These are phyloP conservation scores for Sclerotinia glacialis DNA, from an alignment of 2,329 filamentous ascomycete genomes.

Conservation along the genomic window DNA sequence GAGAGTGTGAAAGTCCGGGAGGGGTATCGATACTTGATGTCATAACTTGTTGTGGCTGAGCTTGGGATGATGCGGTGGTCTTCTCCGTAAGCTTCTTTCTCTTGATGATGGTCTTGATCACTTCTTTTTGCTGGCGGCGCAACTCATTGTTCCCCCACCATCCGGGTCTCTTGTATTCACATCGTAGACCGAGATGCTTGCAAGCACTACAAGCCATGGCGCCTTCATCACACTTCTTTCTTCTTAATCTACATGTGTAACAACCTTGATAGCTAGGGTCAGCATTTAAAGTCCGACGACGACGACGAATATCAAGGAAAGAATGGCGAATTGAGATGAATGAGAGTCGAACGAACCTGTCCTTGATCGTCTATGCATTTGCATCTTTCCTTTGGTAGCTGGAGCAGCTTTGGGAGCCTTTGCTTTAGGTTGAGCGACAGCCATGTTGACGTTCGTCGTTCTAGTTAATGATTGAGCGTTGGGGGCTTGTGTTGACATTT, in stretches of 20 bases:
- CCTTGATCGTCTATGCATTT: slow-evolving; percentile 91
- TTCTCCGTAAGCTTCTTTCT: slow-evolving; percentile 93
- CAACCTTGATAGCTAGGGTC: slow-evolving; percentile 48
- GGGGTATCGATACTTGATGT: slow-evolving; percentile 58
- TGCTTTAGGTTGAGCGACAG: slow-evolving; percentile 58
- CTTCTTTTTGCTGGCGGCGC: slow-evolving; percentile 82
- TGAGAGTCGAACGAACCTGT: slow-evolving; percentile 66
- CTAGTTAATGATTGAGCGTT: slow-evolving; percentile 47
- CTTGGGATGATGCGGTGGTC: slow-evolving; percentile 53
- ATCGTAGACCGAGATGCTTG: slow-evolving; percentile 72
- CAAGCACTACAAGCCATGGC: slow-evolving; percentile 61
- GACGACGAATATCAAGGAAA: slow-evolving; percentile 40
- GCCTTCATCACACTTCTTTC: slow-evolving; percentile 69
- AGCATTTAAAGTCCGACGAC: slow-evolving; percentile 48
- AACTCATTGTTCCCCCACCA: slow-evolving; percentile 97
- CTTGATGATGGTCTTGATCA: slow-evolving; percentile 97
- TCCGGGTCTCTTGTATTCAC: slow-evolving; percentile 93
- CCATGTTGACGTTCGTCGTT: slow-evolving; percentile 48
- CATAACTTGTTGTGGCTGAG: slow-evolving; percentile 50
- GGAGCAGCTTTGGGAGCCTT: slow-evolving; percentile 56
- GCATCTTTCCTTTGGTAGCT: slow-evolving; percentile 66
- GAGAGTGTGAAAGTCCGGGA: slow-evolving; percentile 75
- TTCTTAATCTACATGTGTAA: slow-evolving; percentile 65
- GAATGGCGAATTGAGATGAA: slow-evolving; percentile 45
- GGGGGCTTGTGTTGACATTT: slow-evolving; percentile 67